phyloP scores from a whole-genome alignment of 2,329 filamentous ascomycete genomes.

The Exophiala oligosperma region DNA sequence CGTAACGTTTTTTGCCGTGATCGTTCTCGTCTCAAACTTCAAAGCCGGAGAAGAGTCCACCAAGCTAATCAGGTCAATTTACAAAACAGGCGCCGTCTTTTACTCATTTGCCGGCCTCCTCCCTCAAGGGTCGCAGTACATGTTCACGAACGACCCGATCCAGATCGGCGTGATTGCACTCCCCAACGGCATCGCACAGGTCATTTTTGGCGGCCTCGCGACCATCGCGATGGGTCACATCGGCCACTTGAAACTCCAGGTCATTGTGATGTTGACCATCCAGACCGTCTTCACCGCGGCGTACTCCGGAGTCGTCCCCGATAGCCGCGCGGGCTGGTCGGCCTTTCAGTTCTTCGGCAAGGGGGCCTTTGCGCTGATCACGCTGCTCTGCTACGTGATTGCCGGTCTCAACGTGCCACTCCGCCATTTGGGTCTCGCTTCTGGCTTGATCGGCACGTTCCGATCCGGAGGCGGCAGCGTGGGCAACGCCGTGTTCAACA shows the following conservation, averaged over 20 bases:
- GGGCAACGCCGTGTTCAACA: constrained; percentile 30
- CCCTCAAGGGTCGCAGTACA: constrained; percentile 43
- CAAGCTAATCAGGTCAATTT: too few relatives aligned
- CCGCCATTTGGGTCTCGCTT: constrained; percentile 18
- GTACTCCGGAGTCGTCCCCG: constrained; percentile 5
- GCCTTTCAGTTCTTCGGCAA: constrained; percentile 27
- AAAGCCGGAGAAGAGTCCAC: too few relatives aligned
- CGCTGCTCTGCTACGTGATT: constrained; percentile 12
- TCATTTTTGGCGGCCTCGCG: constrained; percentile 8
- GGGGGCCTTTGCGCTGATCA: constrained; percentile 15
- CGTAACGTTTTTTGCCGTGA: too few relatives aligned
- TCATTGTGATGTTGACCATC: constrained; percentile 21
- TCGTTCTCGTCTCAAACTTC: too few relatives aligned
- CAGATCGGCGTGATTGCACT: constrained; percentile 44
- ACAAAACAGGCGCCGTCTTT: constrained; percentile 40
- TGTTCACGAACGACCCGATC: constrained; percentile 43
- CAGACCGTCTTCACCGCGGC: constrained; percentile 30
- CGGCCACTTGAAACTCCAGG: constrained; percentile 15
- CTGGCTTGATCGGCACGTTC: constrained; percentile 21
- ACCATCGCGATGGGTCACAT: constrained; percentile 12
- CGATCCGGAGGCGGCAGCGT: constrained; percentile 25
- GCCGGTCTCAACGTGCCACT: constrained; percentile 15
- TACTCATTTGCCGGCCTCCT: constrained; percentile 48
- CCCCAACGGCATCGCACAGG: constrained; percentile 8
- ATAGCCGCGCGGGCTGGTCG: constrained; percentile 21